Evolutionary conservation across 192 early-diverging fungal genomes (phyloP).

Genomic region (Piromyces finnis): DNA sequence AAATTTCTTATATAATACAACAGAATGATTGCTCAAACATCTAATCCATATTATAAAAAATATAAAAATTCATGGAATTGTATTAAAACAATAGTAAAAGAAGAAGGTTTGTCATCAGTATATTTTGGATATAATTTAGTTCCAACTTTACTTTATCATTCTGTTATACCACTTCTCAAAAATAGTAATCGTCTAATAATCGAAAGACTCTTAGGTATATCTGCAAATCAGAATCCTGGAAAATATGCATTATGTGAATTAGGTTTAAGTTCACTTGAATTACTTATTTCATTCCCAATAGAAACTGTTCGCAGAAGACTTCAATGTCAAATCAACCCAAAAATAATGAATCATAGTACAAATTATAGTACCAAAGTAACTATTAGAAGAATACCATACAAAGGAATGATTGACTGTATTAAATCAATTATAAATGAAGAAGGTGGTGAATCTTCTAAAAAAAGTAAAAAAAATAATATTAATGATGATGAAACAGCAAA

Average conservation of each 20-base stretch:
- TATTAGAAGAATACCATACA: not conserved
- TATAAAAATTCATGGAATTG: not conserved
- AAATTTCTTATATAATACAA: not conserved
- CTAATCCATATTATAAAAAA: not conserved
- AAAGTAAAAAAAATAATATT: not conserved
- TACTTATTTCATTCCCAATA: not conserved
- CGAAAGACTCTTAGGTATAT: not conserved
- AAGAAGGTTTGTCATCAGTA: not conserved
- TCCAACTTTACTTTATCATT: slow-evolving; percentile 1
- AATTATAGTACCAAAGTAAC: not conserved
- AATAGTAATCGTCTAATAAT: not conserved
- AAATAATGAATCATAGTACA: not conserved
- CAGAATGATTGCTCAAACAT: not conserved
- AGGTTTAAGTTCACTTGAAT: not conserved
- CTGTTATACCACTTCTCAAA: not conserved
- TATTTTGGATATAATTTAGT: slow-evolving; percentile 1
- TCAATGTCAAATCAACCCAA: not conserved
- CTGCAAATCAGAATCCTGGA: slow-evolving; percentile 6
- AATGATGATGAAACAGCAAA: not conserved
- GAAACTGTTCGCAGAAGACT: slow-evolving; percentile 3
- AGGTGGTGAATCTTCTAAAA: not conserved
- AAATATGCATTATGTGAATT: slow-evolving; percentile 3
- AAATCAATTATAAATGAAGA: not conserved
- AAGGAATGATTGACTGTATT: not conserved
- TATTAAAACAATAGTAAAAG: not conserved